Percentiles rank a stretch among this genome's conserved stretches.
Conservation (phyloP, 1,284 basidiomycete species). For the Apiotrichum laibachii region DNA sequence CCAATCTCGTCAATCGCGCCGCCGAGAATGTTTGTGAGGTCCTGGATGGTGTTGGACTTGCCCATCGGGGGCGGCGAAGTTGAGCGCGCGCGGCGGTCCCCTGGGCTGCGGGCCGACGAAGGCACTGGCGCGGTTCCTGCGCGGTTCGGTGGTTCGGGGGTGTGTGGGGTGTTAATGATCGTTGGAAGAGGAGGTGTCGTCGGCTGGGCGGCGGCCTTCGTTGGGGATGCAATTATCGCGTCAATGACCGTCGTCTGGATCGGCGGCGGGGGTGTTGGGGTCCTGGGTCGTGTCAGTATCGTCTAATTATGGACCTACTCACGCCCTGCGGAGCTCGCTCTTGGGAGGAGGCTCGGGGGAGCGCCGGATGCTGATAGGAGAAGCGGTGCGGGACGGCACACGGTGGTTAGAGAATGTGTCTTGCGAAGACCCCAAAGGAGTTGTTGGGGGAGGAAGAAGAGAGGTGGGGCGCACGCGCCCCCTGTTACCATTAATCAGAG, state of each 20-base stretch:
- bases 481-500: background rate
- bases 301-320: constrained; percentile 13
- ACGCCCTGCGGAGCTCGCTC: constrained; percentile 38
- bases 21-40: constrained; percentile 47
- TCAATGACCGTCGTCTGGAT: background rate
- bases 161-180: constrained; percentile 34
- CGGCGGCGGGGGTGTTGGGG: constrained; percentile 1
- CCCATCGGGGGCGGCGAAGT: constrained; percentile 5
- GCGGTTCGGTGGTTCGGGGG: background rate
- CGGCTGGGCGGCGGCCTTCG: background rate
- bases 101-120: background rate
- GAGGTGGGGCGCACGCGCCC: constrained; percentile 10
- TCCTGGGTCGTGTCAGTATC: background rate
- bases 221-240: background rate
- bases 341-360: constrained; percentile 45
- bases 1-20: constrained; percentile 51
- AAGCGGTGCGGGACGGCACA: background rate
- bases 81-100: background rate
- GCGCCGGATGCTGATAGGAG: background rate
- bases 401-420: background rate
- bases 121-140: background rate
- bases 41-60: constrained; percentile 33
- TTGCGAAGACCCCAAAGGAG: background rate
- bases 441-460: constrained; percentile 2
- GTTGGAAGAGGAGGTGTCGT: constrained; percentile 21